Base-by-base conservation (phyloP, 2,329 filamentous ascomycete genomes). In the Fusarium staphyleae region DNA sequence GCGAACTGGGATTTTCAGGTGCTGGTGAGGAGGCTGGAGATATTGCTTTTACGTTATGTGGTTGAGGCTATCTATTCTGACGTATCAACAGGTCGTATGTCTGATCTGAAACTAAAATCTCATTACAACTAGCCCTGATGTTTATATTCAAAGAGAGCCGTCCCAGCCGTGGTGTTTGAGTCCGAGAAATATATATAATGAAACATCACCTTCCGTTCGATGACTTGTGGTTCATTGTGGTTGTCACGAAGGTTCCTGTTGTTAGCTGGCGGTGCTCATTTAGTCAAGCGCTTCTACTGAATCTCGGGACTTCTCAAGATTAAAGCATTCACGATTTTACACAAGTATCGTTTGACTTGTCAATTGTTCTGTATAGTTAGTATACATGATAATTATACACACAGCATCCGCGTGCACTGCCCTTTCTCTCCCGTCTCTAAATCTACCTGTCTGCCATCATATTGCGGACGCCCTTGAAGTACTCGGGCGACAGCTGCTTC, bases 361-460 rank as follows among this genome's bases (percentile, higher is more conserved):
- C 44, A 37, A 53, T 52, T 56, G 45, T 63, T 65, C 55, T 65
- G 63, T 68, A 66, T 60, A 66, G 63, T 62, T 57, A 65, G 63
- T 66, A 67, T 68, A 68, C 66, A 68, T 56, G 37, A 45, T 68
- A 67, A 65, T 68, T 62, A 52, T 68, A 68, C 66, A 68, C 62
- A 53, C 62, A 68, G 65, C 51, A 50, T 39, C 34, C 19, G 39
- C n/a, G 40, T 53, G 43, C 54, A 60, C 58, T 57, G 52, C 48
- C 19, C 34, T 9, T 24, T 36, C 26, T 47, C 45, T 46, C 42
- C 32, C 22, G 14, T 33, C 30, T 49, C 30, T 34, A 48, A 9
- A 45, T 71, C 67, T 81, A 96, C 77, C 90, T 82, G 66, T 91
- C 86, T 16, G 87, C 83, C 76, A 98, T 82, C 88, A 96, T 95